These are phyloP conservation scores for Gleditsia sinensis DNA, from an alignment of 306 rosid species.

Conservation along the genomic window DNA sequence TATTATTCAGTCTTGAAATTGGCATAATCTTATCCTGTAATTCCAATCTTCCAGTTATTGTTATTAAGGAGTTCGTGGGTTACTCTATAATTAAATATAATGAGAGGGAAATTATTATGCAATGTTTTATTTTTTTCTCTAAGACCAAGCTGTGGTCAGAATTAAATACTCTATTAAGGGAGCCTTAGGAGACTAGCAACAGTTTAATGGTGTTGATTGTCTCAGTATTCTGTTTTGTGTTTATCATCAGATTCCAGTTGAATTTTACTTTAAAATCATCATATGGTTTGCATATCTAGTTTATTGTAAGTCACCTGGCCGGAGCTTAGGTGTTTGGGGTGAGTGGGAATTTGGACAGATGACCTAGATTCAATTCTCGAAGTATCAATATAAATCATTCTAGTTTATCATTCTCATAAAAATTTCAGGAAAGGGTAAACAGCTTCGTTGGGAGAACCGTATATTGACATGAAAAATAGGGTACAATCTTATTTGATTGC, in stretches of 20 bases:
- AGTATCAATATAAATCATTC: neutral
- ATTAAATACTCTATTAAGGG: neutral
- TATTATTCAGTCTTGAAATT: neutral
- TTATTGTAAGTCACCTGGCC: no score
- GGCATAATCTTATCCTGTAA: neutral
- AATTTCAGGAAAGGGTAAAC: neutral
- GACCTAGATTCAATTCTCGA: neutral
- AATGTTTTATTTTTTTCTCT: neutral
- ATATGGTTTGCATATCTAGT: no score
- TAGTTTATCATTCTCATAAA: neutral
- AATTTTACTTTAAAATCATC: neutral
- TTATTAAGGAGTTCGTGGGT: neutral
- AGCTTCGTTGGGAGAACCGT: neutral
- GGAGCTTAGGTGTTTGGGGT: neutral
- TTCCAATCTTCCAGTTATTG: neutral
- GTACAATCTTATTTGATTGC: neutral
- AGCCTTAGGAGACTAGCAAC: neutral
- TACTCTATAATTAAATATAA: neutral
- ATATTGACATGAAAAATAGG: slow-evolving; percentile 14
- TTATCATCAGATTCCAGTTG: neutral
- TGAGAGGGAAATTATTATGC: neutral
- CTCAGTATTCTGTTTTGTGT: neutral
- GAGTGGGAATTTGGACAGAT: neutral
- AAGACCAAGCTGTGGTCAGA: neutral
- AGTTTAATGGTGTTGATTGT: neutral